These are phyloP conservation scores for Asterochloris sp. DNA, from an alignment of 139 green algal genomes.

Conservation along the genomic window DNA sequence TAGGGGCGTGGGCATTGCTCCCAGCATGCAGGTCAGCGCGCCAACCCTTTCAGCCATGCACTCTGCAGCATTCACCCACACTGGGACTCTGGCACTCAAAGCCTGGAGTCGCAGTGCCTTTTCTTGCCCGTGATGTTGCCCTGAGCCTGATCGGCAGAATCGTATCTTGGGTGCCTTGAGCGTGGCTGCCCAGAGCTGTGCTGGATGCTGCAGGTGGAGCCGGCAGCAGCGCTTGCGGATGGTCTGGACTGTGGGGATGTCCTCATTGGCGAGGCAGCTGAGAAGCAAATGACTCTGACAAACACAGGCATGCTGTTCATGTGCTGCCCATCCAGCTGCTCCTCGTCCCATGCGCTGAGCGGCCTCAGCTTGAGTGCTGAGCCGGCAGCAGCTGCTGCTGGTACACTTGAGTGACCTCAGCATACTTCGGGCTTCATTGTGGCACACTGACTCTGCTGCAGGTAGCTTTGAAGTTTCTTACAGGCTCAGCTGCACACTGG, in stretches of 20 bases:
- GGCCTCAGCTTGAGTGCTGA: neutral
- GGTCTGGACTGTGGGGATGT: conserved; percentile 60
- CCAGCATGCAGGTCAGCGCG: conserved; percentile 13
- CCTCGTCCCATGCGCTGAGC: conserved; percentile 8
- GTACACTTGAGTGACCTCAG: no score
- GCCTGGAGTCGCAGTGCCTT: neutral
- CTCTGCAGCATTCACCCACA: neutral
- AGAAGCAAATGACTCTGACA: conserved; percentile 41
- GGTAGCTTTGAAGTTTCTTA: neutral
- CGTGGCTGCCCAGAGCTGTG: no score
- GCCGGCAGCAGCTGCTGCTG: no score
- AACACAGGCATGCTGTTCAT: conserved; percentile 41
- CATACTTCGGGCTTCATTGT: no score
- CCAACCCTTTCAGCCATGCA: neutral
- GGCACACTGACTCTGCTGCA: neutral
- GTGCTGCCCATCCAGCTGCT: conserved; percentile 20
- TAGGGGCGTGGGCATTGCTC: conserved; percentile 51
- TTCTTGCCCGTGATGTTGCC: neutral
- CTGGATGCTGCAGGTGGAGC: conserved; percentile 36
- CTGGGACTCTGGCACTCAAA: neutral
- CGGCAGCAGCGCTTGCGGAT: conserved; percentile 7
- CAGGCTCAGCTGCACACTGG: neutral
- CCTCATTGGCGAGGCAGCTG: conserved; percentile 33
- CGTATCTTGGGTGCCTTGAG: neutral
- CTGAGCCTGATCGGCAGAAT: neutral